These are phyloP conservation scores for Umbelopsis vinacea DNA, from an alignment of 192 early-diverging fungal species.

Conservation along the genomic window DNA sequence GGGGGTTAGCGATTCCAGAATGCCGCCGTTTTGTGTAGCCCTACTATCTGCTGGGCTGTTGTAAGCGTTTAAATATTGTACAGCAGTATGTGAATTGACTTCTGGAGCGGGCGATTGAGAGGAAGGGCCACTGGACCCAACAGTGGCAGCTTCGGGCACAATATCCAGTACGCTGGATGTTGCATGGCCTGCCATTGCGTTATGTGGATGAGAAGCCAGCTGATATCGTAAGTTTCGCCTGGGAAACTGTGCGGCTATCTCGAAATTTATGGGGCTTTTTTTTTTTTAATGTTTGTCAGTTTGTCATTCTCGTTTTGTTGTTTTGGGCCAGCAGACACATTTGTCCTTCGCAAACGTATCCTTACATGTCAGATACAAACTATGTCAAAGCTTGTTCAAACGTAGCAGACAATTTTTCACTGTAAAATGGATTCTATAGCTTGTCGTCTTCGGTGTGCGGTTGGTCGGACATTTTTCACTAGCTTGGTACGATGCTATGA, in stretches of 20 bases:
- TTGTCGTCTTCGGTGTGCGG: neutral
- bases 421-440: neutral
- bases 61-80: neutral
- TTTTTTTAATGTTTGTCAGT: no score
- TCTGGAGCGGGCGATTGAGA: neutral
- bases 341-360: no score
- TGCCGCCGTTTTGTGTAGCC: neutral
- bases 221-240: neutral
- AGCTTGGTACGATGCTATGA: neutral
- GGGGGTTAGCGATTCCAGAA: slow-evolving; percentile 15
- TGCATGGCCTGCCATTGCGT: slow-evolving; percentile 18
- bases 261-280: neutral
- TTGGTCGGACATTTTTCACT: neutral
- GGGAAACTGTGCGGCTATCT: neutral
- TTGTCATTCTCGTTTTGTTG: neutral
- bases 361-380: no score
- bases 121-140: slow-evolving; percentile 4
- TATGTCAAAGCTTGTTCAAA: no score
- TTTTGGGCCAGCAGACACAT: neutral
- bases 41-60: slow-evolving; percentile 1
- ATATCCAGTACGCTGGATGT: slow-evolving; percentile 17
- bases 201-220: neutral
- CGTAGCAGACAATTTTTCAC: no score
- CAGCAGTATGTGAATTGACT: neutral
- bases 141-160: slow-evolving; percentile 13